These are phyloP conservation scores for Diaporthe nobilis DNA, from an alignment of 2,329 filamentous ascomycete species.

Conservation along the genomic window DNA sequence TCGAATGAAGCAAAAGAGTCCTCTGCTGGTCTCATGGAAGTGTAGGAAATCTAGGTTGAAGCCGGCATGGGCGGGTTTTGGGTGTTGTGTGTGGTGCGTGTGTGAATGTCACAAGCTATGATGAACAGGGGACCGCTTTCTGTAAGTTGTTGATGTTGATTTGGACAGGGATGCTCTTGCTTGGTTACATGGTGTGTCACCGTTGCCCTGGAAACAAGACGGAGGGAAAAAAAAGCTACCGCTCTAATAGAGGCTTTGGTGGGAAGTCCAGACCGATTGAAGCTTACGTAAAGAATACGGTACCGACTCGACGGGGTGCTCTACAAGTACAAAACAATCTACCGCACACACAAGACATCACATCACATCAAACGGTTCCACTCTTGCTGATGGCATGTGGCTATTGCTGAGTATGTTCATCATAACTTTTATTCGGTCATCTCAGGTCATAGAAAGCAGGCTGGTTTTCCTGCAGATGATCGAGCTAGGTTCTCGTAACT, in stretches of 20 bases:
- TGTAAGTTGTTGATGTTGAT: conserved; percentile 43
- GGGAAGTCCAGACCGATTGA: background rate
- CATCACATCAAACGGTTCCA: background rate
- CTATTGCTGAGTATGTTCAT: conserved; percentile 23
- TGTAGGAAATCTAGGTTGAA: conserved; percentile 22
- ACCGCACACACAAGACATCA: background rate
- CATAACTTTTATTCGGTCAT: conserved; percentile 40
- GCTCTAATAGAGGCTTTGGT: background rate
- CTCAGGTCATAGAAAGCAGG: conserved; percentile 37
- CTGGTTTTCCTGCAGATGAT: conserved; percentile 35
- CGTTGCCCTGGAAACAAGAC: conserved; percentile 44
- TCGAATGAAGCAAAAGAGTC: conserved; percentile 34
- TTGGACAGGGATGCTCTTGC: conserved; percentile 27
- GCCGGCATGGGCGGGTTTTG: background rate
- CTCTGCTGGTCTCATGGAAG: conserved; percentile 30
- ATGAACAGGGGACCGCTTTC: conserved; percentile 34
- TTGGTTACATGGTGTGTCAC: background rate
- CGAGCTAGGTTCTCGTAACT: conserved; percentile 32
- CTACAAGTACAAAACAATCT: background rate
- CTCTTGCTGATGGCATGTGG: background rate
- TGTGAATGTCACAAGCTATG: conserved; percentile 35
- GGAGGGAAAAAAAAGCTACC: conserved; percentile 3
- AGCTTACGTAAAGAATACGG: background rate
- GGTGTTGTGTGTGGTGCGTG: conserved; percentile 1
- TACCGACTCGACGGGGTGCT: background rate